phyloP scores from a whole-genome alignment of 768 basidiomycete genomes.

The Tubosaeta sp. region DNA sequence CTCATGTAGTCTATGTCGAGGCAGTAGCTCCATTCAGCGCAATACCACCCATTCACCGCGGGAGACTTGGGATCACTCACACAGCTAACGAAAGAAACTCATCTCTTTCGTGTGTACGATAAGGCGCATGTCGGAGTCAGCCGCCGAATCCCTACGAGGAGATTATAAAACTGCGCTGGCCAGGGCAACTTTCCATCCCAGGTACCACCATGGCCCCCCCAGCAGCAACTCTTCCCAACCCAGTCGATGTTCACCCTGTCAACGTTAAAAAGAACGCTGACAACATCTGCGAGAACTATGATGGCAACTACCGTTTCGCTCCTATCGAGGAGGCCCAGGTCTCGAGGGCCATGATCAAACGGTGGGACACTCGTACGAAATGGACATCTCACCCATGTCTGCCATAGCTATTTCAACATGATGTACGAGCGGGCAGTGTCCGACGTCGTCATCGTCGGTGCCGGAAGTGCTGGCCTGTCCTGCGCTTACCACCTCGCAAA shows the following conservation, averaged over 20 bases:
- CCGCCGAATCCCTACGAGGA: not conserved
- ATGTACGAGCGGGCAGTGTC: constrained; percentile 75
- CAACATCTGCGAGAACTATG: constrained; percentile 37
- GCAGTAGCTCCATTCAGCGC: too few species aligned
- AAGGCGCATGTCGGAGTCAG: not conserved
- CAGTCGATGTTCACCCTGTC: constrained; percentile 18
- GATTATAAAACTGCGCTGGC: not conserved
- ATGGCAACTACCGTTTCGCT: constrained; percentile 63
- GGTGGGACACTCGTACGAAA: constrained; percentile 33
- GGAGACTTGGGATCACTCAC: too few species aligned
- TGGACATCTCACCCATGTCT: not conserved
- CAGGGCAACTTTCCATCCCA: not conserved
- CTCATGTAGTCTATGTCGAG: too few species aligned
- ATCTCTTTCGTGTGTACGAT: too few species aligned
- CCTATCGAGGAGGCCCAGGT: constrained; percentile 76
- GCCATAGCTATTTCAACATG: constrained; percentile 59
- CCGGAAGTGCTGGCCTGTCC: constrained; percentile 64
- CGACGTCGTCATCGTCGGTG: constrained; percentile 74
- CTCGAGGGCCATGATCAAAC: constrained; percentile 71
- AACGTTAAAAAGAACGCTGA: constrained; percentile 22
- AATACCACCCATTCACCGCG: too few species aligned
- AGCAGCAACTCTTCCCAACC: constrained; percentile 28
- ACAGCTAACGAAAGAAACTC: too few species aligned
- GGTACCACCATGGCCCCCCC: constrained; percentile 34
- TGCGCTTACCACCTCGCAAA: constrained; percentile 72